Conservation (phyloP, 1,284 basidiomycete species). For the Ceratobasidium sp. region DNA sequence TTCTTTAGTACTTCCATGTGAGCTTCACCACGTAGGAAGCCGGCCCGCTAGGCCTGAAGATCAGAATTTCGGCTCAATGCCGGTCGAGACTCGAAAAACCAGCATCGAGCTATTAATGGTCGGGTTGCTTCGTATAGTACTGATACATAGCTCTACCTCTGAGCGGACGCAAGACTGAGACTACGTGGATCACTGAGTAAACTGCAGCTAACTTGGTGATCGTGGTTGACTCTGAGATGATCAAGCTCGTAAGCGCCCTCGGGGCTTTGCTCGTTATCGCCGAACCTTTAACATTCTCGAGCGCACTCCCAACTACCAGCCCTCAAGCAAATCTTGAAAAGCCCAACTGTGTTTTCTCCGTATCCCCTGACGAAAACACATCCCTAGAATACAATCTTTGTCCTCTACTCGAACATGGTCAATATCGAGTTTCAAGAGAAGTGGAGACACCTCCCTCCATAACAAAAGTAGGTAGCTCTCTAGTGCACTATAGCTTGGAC, state of each 20-base stretch:
- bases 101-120: background rate
- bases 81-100: background rate
- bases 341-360: slow-evolving; percentile 22
- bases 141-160: background rate
- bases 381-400: slow-evolving; percentile 36
- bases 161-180: background rate
- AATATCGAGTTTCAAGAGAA: slow-evolving; percentile 32
- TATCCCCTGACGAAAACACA: background rate
- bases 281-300: background rate
- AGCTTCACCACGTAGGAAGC: slow-evolving; percentile 11
- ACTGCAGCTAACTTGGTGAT: background rate
- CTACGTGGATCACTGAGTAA: background rate
- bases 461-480: slow-evolving; percentile 19
- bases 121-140: background rate
- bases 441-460: slow-evolving; percentile 39
- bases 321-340: background rate
- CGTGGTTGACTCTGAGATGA: background rate
- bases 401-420: slow-evolving; percentile 8
- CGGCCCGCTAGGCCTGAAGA: slow-evolving; percentile 12
- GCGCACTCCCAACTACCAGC: slow-evolving; percentile 28
- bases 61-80: slow-evolving; percentile 8
- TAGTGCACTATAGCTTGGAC: background rate
- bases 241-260: background rate
- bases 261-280: slow-evolving; percentile 4
- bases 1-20: slow-evolving; percentile 22